These are phyloP conservation scores for Francoa sonchifolia DNA, from an alignment of 441 rosid species.

Conservation along the genomic window DNA sequence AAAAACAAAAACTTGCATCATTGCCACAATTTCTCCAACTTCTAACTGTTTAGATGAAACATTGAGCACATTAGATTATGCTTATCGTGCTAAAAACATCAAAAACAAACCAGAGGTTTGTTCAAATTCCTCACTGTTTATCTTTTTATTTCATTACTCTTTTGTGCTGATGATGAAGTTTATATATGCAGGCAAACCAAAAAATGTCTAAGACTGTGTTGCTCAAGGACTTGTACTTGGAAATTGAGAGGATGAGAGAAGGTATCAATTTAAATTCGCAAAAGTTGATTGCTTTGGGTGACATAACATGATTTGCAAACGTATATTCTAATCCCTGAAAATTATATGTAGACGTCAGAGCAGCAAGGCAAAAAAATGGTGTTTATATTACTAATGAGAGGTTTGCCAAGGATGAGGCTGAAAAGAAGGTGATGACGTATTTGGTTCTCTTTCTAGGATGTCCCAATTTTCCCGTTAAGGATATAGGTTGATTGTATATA, in stretches of 20 bases:
- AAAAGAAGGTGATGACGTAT: slow-evolving; percentile 99
- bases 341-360: slow-evolving; percentile 59
- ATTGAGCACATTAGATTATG: slow-evolving; percentile 87
- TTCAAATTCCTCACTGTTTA: slow-evolving; percentile 8
- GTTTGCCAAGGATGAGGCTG: slow-evolving; percentile 70
- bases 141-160: slow-evolving; percentile 1
- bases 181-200: slow-evolving; percentile 72
- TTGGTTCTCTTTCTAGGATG: too few relatives aligned
- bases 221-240: slow-evolving; percentile 78
- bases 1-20: slow-evolving; percentile 89
- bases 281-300: slow-evolving; percentile 1
- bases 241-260: slow-evolving; percentile 84
- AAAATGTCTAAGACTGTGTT: slow-evolving; percentile 69
- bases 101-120: slow-evolving; percentile 91
- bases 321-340: slow-evolving; percentile 7
- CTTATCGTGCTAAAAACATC: slow-evolving; percentile 82
- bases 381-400: slow-evolving; percentile 71
- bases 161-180: slow-evolving; percentile 9
- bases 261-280: slow-evolving; percentile 29
- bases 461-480: too few relatives aligned
- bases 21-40: slow-evolving; percentile 89
- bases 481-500: too few relatives aligned
- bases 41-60: slow-evolving; percentile 80
- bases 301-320: neutral
- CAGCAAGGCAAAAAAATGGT: slow-evolving; percentile 87